These are phyloP conservation scores for Neckera pumila DNA, from an alignment of 225 moss, liverwort and hornwort species.

Conservation along the genomic window DNA sequence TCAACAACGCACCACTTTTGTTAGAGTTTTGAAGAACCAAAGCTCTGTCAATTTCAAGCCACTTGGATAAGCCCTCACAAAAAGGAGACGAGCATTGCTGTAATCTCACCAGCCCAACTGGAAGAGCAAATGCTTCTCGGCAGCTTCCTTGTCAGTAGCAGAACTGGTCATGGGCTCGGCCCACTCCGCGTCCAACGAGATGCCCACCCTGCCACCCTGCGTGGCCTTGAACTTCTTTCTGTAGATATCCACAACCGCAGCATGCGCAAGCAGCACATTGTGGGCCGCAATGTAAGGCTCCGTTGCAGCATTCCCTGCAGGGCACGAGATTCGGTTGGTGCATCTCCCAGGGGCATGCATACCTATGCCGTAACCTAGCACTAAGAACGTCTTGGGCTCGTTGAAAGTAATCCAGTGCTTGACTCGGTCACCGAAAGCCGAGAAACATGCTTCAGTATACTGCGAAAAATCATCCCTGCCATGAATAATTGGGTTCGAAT, in stretches of 20 bases:
- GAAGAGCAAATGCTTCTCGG: slow-evolving; percentile 20
- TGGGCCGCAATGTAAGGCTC: slow-evolving; percentile 76
- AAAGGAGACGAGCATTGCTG: background rate
- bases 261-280: slow-evolving; percentile 72
- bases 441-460: slow-evolving; percentile 69
- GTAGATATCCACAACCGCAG: slow-evolving; percentile 59
- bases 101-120: slow-evolving; percentile 23
- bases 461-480: slow-evolving; percentile 47
- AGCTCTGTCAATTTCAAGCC: background rate
- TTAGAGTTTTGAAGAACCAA: background rate
- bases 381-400: slow-evolving; percentile 61
- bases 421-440: slow-evolving; percentile 83
- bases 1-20: background rate
- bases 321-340: slow-evolving; percentile 39
- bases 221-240: slow-evolving; percentile 52
- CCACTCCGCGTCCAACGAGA: slow-evolving; percentile 77
- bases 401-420: slow-evolving; percentile 95
- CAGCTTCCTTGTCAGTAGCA: slow-evolving; percentile 8
- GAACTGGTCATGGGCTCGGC: slow-evolving; percentile 50
- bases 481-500: background rate
- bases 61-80: background rate
- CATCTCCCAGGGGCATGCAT: slow-evolving; percentile 70
- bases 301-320: slow-evolving; percentile 52
- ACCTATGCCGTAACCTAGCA: slow-evolving; percentile 61
- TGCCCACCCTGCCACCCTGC: slow-evolving; percentile 67